Conservation (phyloP, 176 grass and related monocot species). For the Zea luxurians region DNA sequence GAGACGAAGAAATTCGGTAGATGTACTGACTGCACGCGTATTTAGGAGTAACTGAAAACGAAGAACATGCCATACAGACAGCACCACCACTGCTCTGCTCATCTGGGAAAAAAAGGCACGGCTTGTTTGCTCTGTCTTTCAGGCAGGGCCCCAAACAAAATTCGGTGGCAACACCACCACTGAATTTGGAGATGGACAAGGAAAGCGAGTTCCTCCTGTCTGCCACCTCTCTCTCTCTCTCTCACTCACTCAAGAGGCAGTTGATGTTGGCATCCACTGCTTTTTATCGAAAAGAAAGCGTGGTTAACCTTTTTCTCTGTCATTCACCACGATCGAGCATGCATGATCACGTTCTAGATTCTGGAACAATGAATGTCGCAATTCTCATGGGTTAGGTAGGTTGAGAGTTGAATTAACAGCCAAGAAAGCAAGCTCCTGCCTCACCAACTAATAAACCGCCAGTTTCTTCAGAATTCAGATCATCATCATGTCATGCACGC, state of each 20-base stretch:
- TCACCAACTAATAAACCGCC: conserved; percentile 13
- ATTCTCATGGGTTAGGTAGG: not conserved
- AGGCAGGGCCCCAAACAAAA: not conserved
- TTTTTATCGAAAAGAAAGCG: not conserved
- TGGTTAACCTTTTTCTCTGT: not conserved
- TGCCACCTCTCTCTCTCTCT: conserved; percentile 1
- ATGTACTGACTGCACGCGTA: not conserved
- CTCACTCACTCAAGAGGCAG: too few relatives aligned
- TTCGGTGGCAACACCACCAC: conserved; percentile 25
- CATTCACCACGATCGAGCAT: conserved; percentile 1
- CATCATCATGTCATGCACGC: not conserved
- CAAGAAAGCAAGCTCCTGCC: conserved; percentile 28
- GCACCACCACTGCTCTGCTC: not conserved
- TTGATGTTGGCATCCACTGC: conserved; percentile 23
- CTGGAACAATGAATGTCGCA: not conserved
- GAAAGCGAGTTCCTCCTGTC: conserved; percentile 39
- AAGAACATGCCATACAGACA: not conserved
- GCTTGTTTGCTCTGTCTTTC: not conserved
- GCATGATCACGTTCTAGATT: conserved; percentile 20
- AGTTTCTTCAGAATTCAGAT: not conserved
- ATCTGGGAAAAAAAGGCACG: not conserved
- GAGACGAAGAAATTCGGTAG: too few relatives aligned
- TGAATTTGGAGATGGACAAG: not conserved
- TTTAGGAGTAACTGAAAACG: not conserved
- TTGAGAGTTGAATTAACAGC: conserved; percentile 5